Base-by-base conservation (phyloP, 352 stramenopile genomes). In the Globisporangium carolinianum region DNA sequence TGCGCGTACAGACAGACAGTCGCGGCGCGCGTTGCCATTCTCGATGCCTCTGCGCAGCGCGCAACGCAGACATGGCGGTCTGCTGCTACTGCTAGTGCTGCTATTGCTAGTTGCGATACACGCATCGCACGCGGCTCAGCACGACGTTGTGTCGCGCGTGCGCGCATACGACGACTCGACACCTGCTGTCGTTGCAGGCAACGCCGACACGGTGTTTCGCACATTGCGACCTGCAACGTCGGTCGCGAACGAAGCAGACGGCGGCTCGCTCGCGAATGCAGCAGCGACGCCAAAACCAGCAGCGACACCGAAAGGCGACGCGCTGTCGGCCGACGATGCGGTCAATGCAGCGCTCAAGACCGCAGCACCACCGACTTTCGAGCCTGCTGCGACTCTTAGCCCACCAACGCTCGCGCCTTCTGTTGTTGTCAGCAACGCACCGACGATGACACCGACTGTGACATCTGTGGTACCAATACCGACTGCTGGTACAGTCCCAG, bases 291-390 rank as follows among this genome's bases (percentile, higher is more conserved):
- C 9, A 8, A 50, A 41, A 36, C 45, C 41, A 9, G 17, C 36
- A 9, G 35, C 45, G 46, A 18, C 45, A 41, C 47, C 53, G 17
- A 50, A 47, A 10, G 46, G 36, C 15, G 39, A 55, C 9, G 32
- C 53, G 9, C 36, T 60, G 6, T 64, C 58, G 1, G 58, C 58
- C 5, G 58, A 64, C 58, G 58, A 64, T 38, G 58, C 58, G 4
- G 58, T 64, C 38, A 58, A 37, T 6, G 47, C 49, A 18, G 58
- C 58, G 18, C 41, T 64, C 14, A 58, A 64, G 47, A 64, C 51
- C 8, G 47, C 39, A 11, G 38, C 58, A 15, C 45, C 45, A 49
- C 7, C n/a, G 4, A 47, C 42, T 11, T 3, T 17, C 11, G 42
- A 12, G n/a, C 42, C 42, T 6, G 24, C 24, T 32, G 24, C 24